These are phyloP conservation scores for Schwanniomyces yamadae DNA, from an alignment of 805 yeast species.

Conservation along the genomic window DNA sequence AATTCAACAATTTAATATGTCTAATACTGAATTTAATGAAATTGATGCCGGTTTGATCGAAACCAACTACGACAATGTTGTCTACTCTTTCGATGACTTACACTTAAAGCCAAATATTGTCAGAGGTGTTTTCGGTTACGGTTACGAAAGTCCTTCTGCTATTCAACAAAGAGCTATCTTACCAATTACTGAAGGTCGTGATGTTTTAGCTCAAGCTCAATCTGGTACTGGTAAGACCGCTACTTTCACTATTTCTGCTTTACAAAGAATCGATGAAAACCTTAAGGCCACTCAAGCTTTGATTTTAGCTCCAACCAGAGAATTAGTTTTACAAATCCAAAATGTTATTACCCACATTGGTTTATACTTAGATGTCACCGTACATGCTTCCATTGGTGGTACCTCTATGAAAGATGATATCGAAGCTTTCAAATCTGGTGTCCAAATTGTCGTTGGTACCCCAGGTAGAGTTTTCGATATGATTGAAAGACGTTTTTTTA, in stretches of 20 bases:
- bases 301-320: conserved; percentile 96
- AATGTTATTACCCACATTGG: conserved; percentile 90
- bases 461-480: conserved; percentile 98
- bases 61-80: conserved; percentile 94
- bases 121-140: conserved; percentile 79
- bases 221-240: conserved; percentile 94
- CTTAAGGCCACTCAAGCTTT: conserved; percentile 84
- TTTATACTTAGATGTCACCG: conserved; percentile 81
- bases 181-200: conserved; percentile 74
- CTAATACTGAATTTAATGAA: conserved; percentile 71
- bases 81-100: conserved; percentile 68
- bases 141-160: conserved; percentile 79
- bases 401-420: conserved; percentile 86
- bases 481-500: conserved; percentile 86
- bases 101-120: conserved; percentile 69
- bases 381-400: conserved; percentile 98
- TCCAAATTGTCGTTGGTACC: conserved; percentile 94
- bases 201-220: conserved; percentile 79
- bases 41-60: conserved; percentile 82
- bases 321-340: conserved; percentile 94
- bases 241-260: conserved; percentile 73
- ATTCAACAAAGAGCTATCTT: conserved; percentile 79
- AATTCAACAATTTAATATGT: conserved; percentile 31
- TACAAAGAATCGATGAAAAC: conserved; percentile 71
- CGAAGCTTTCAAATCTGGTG: conserved; percentile 79